Percentiles rank a stretch among this genome's conserved stretches.
These are phyloP conservation scores for Trifolium pratense DNA, from an alignment of 306 rosid genomes.

Conservation along the genomic window DNA sequence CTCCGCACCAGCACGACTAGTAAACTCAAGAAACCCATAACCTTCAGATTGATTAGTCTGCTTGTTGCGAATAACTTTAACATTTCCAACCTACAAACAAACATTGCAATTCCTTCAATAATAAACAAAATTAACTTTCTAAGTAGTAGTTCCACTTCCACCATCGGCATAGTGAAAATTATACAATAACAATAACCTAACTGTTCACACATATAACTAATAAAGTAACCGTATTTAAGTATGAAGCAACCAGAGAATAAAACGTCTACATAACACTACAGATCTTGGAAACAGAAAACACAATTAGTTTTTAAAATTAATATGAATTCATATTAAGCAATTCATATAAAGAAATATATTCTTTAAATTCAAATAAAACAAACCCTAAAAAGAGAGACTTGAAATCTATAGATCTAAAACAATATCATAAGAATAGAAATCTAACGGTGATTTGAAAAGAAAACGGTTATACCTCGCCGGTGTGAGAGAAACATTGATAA, in stretches of 20 bases:
- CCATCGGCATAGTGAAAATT: neutral
- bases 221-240: too few relatives aligned
- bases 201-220: neutral
- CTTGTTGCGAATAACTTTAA: slow-evolving; percentile 87
- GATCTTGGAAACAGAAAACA: neutral
- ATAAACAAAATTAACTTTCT: neutral
- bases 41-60: slow-evolving; percentile 85
- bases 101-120: neutral
- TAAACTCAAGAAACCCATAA: slow-evolving; percentile 89
- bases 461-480: slow-evolving; percentile 73
- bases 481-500: slow-evolving; percentile 61
- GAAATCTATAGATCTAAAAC: neutral
- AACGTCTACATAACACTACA: too few relatives aligned
- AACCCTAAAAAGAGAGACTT: neutral
- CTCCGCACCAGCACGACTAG: slow-evolving; percentile 74
- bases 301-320: too few relatives aligned
- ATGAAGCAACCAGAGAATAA: neutral
- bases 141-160: neutral
- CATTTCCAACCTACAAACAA: slow-evolving; percentile 58
- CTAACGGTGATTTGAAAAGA: neutral
- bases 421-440: slow-evolving; percentile 1
- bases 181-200: neutral
- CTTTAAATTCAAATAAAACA: neutral
- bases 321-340: too few relatives aligned
- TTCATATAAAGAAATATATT: too few relatives aligned